Base-by-base conservation (phyloP, 768 basidiomycete genomes). In the Pisolithus orientalis region DNA sequence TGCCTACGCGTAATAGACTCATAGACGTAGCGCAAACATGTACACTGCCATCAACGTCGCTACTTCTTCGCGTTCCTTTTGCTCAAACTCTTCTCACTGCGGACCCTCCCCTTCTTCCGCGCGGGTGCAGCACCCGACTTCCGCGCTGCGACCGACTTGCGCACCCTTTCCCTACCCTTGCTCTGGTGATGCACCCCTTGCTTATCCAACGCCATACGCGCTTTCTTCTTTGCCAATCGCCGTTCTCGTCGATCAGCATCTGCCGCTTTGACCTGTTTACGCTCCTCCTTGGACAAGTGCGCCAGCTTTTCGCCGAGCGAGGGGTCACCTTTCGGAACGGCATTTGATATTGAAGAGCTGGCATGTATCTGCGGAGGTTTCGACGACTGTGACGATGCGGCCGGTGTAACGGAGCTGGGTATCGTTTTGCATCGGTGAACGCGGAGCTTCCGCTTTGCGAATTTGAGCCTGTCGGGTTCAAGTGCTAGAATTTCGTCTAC, bases 401-500 rank as follows among this genome's bases (percentile, higher is more conserved):
- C 49, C n/a, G 57, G 54, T 21, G 63, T 57, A n/a, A 67, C 54
- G 1, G 64, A 27, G n/a, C 80, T 74, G 17, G 80, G 72, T 24
- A 82, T 47, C n/a, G 82, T 83, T 66, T 92, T 95, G 74, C 93
- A 97, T 37, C 89, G 82, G 63, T 97, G 89, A 3, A 97, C 83
- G 21, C 95, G 86, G 3, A 97, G 76, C 61, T 86, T 92, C 57
- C 93, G 90, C 67, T 95, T 96, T 16, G 90, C 91, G 63, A 97
- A 92, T 65, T 88, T 92, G 65, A 97, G 81, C 58, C 85, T 87
- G 43, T 66, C 72, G 16, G 80, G 74, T 44, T 91, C 86, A 16
- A 97, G 70, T 0, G 90, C 90, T 34, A 99, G 75, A 42, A 97
- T 68, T 70, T 97, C 93, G 65, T 99, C 95, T 0, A 96, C 91